These are phyloP conservation scores for Lasiosphaeria miniovina DNA, from an alignment of 495 filamentous ascomycete genomes.

Conservation along the genomic window DNA sequence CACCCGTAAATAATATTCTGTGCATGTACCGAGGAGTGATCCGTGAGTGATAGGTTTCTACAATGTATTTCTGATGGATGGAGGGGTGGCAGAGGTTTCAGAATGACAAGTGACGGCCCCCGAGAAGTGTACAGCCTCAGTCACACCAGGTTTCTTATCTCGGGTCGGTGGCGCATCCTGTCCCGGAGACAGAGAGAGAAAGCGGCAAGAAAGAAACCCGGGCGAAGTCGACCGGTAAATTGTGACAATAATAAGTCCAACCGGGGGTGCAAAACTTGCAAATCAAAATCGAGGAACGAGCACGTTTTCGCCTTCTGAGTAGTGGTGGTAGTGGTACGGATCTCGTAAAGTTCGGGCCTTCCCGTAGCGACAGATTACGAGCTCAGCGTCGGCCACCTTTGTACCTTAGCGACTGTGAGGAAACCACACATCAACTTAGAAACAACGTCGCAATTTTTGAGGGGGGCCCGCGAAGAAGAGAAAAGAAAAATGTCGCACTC, in stretches of 20 bases:
- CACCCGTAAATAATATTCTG: not conserved
- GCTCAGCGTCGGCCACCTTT: too few species aligned
- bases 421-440: not conserved
- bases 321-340: not conserved
- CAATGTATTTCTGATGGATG: too few species aligned
- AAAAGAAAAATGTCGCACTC: constrained; percentile 3
- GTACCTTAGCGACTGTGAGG: not conserved
- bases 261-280: not conserved
- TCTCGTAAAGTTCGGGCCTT: not conserved
- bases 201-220: too few species aligned
- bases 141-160: not conserved
- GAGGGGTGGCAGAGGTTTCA: too few species aligned
- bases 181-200: too few species aligned
- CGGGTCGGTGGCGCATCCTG: too few species aligned
- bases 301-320: not conserved
- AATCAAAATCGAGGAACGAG: not conserved
- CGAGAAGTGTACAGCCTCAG: not conserved
- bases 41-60: too few species aligned
- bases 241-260: too few species aligned
- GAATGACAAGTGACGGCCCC: not conserved
- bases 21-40: not conserved
- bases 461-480: not conserved
- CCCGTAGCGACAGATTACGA: not conserved
- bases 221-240: too few species aligned
- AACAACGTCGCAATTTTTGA: not conserved